Conservation (phyloP, 441 rosid genomes). For the Raphanus hybrid region DNA sequence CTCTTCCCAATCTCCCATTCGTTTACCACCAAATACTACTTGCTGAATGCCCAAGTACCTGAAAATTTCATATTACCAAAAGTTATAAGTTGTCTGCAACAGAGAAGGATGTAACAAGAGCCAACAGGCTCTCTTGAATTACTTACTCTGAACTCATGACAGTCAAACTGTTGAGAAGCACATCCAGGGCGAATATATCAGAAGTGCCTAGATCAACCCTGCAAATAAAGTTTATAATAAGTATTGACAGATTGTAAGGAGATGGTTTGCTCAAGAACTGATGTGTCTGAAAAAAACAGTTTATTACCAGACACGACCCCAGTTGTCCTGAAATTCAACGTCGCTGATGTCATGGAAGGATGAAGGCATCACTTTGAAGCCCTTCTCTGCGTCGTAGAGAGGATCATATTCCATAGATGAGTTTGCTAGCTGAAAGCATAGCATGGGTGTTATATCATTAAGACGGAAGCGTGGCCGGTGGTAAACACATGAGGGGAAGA, state of each 20-base stretch:
- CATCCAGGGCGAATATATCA: constrained; percentile 81
- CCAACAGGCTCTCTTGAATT: background rate
- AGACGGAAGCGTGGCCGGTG: background rate
- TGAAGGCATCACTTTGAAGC: constrained; percentile 78
- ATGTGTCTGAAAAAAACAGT: background rate
- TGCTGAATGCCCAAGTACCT: constrained; percentile 89
- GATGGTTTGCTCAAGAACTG: background rate
- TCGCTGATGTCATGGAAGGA: constrained; percentile 92
- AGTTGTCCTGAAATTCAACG: constrained; percentile 93
- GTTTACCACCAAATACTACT: constrained; percentile 79
- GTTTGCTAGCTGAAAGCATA: constrained; percentile 68
- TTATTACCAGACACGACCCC: constrained; percentile 90
- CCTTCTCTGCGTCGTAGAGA: constrained; percentile 82
- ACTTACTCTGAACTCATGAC: constrained; percentile 93
- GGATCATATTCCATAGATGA: constrained; percentile 81
- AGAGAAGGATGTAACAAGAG: background rate
- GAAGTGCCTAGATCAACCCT: constrained; percentile 96
- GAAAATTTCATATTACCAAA: constrained; percentile 27
- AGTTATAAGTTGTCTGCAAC: no score
- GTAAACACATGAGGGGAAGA: background rate
- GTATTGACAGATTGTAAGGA: background rate
- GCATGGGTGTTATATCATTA: constrained; percentile 3
- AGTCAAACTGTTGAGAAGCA: constrained; percentile 85
- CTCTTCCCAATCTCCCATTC: constrained; percentile 95
- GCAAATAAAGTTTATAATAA: constrained; percentile 32